These are phyloP conservation scores for Phlebiopsis gigantea DNA, from an alignment of 768 basidiomycete species.

Conservation along the genomic window DNA sequence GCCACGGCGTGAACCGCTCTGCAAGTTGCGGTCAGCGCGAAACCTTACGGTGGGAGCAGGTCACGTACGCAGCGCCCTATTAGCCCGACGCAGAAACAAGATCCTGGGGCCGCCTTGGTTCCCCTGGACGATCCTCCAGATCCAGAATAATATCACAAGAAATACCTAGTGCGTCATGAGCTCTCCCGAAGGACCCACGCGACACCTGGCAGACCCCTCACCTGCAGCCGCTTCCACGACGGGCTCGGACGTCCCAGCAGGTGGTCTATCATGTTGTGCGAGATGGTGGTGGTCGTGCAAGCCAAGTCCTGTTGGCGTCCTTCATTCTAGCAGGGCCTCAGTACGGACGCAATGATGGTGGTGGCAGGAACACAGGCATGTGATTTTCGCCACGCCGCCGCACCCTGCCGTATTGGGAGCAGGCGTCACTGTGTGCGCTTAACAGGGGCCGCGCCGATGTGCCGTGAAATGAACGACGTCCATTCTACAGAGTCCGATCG, in stretches of 20 bases:
- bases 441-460: neutral
- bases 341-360: neutral
- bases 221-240: slow-evolving; percentile 87
- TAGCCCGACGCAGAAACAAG: slow-evolving; percentile 56
- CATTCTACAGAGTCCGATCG: neutral
- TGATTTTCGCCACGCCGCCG: slow-evolving; percentile 17
- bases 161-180: slow-evolving; percentile 47
- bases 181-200: neutral
- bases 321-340: neutral
- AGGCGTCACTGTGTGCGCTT: neutral
- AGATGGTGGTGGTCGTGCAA: neutral
- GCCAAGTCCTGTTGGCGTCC: neutral
- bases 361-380: slow-evolving; percentile 16
- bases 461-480: neutral
- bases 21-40: slow-evolving; percentile 7
- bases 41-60: neutral
- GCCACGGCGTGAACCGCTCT: slow-evolving; percentile 95
- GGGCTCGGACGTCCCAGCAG: slow-evolving; percentile 82
- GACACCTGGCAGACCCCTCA: slow-evolving; percentile 22
- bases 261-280: slow-evolving; percentile 81
- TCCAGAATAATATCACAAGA: slow-evolving; percentile 88
- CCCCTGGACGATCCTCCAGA: slow-evolving; percentile 71
- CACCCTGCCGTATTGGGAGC: neutral
- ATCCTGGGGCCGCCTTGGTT: slow-evolving; percentile 59
- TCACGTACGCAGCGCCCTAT: slow-evolving; percentile 54